Base-by-base conservation (phyloP, 768 basidiomycete species). In the Pleurotus salmoneostramineus region DNA sequence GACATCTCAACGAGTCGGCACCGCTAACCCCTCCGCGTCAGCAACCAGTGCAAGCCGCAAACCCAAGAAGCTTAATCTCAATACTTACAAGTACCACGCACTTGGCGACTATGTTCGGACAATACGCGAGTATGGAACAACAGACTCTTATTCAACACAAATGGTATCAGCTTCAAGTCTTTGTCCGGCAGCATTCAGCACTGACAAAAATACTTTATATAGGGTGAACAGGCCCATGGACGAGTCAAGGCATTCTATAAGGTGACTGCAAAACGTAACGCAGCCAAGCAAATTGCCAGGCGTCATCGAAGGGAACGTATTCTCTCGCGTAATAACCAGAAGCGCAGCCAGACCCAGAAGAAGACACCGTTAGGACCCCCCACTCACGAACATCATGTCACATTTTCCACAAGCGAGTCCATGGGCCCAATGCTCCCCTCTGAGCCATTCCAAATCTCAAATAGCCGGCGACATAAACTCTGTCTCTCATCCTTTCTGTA, bases 161-260 rank as follows among this genome's bases (percentile, higher is more conserved):
- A 62, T 61, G 12, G 73, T 75, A 50, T 42, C n/a, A n/a, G n/a
- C n/a, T n/a, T n/a, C n/a, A n/a, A n/a, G 63, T 52, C 27, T 32
- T n/a, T 1, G 12, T 5, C 36, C 47, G n/a, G n/a, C n/a, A 6
- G 27, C 21, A 4, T 44, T 50, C 50, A 4, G 42, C 42, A 40
- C 52, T 35, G n/a, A 58, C 57, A 3, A n/a, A 51, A 34, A 21
- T 42, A 49, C 15, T 49, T 1, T 45, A 58, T 27, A 49, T 58
- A 77, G 75, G 72, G 73, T 0, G 76, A 81, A 55, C 66, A 70
- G 0, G 71, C 74, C 44, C 79, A 80, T 56, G 60, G 64, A 0
- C 56, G 58, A 0, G 67, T 74, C 31, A 79, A 80, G 62, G 50
- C 58, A 0, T 69, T 72, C 17, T 79, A 75, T 49, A 47, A 60